These are phyloP conservation scores for Aspergillus vadensis DNA, from an alignment of 2,329 filamentous ascomycete genomes.

Conservation along the genomic window DNA sequence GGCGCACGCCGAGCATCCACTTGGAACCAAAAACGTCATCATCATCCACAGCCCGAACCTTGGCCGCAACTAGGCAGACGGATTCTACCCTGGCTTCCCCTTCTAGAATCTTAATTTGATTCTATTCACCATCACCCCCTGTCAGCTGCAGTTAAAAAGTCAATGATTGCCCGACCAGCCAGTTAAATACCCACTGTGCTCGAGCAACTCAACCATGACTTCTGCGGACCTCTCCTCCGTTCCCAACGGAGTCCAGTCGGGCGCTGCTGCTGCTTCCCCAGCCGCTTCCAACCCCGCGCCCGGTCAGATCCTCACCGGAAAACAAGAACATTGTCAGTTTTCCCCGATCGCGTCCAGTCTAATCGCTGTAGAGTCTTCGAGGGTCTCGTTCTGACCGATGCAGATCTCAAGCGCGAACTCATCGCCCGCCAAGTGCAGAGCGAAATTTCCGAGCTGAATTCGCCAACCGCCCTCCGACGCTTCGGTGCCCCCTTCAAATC, in stretches of 20 bases:
- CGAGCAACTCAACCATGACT: constrained; percentile 1
- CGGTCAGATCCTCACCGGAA: constrained; percentile 75
- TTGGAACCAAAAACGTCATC: constrained; percentile 23
- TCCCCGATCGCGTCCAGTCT: neutral
- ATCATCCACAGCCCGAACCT: constrained; percentile 14
- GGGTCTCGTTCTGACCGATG: constrained; percentile 13
- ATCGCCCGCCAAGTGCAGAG: constrained; percentile 84
- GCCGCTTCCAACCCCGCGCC: constrained; percentile 46
- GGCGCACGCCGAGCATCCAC: constrained; percentile 11
- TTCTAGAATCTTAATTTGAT: neutral
- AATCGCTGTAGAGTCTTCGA: neutral
- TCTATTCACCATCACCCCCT: neutral
- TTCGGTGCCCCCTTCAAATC: constrained; percentile 96
- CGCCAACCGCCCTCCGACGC: constrained; percentile 87
- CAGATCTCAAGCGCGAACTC: constrained; percentile 94
- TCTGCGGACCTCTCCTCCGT: constrained; percentile 1
- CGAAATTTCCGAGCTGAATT: constrained; percentile 92
- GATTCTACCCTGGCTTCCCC: constrained; percentile 20
- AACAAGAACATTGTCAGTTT: constrained; percentile 90
- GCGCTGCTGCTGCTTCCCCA: constrained; percentile 15
- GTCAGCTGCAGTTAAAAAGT: constrained; percentile 1
- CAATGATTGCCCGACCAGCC: constrained; percentile 8
- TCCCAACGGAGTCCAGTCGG: constrained; percentile 12
- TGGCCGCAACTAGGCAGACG: constrained; percentile 33
- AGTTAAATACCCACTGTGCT: neutral